phyloP scores from a whole-genome alignment of 108 stramenopile genomes.

The Cyclotella atomus region DNA sequence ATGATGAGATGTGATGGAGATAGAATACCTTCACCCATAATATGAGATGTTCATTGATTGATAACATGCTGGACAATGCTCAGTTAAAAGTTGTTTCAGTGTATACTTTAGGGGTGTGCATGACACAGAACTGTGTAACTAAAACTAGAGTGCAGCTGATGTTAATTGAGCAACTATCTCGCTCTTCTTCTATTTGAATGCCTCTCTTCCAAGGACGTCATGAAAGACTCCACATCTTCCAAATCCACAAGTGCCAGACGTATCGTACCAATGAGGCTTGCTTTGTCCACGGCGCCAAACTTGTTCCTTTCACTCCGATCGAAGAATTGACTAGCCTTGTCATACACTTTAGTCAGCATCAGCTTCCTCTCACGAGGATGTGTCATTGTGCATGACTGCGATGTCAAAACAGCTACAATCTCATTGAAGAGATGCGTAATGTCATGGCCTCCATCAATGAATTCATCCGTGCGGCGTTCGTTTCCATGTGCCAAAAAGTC shows the following conservation, averaged over 20 bases:
- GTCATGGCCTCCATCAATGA: conserved; percentile 9
- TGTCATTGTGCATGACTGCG: conserved; percentile 13
- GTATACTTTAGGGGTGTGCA: too few relatives aligned
- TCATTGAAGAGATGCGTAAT: conserved; percentile 28
- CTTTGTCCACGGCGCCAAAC: conserved; percentile 39
- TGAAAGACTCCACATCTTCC: not conserved
- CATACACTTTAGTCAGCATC: conserved; percentile 27
- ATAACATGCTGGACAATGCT: too few relatives aligned
- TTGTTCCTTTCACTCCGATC: conserved; percentile 4
- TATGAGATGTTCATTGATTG: too few relatives aligned
- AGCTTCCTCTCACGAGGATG: conserved; percentile 34
- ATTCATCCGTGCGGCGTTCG: conserved; percentile 3
- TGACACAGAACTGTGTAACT: too few relatives aligned
- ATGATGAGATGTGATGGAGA: too few relatives aligned
- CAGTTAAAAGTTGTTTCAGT: too few relatives aligned
- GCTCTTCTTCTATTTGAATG: not conserved
- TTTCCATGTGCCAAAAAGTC: conserved; percentile 33
- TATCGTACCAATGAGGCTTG: conserved; percentile 37
- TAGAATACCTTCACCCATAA: too few relatives aligned
- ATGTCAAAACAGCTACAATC: conserved; percentile 10
- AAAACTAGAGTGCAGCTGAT: too few relatives aligned
- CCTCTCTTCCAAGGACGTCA: not conserved
- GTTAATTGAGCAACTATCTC: too few relatives aligned
- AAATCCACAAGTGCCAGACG: conserved; percentile 23
- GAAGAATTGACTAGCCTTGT: conserved; percentile 44